Base-by-base conservation (phyloP, 768 basidiomycete genomes). In the Termitomyces sp. region DNA sequence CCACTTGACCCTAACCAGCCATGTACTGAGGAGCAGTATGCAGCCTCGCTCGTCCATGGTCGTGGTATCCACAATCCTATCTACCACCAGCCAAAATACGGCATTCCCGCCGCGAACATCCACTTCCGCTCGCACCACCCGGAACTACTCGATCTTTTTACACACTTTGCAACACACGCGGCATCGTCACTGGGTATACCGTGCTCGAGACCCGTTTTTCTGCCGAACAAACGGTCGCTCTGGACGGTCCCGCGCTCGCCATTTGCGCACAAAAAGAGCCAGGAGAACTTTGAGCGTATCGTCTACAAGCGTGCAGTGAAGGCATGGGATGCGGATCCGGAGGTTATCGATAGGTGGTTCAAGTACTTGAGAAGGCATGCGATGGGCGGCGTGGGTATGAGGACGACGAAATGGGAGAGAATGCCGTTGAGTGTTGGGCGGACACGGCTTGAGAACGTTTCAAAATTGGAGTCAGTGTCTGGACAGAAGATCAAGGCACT, bases 211-310 rank as follows among this genome's bases (percentile, higher is more conserved):
- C 78, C 86, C 12, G 79, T 80, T 14, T 72, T 74, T 4, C 82
- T 96, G 0, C 94, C 93, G 0, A 91, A 82, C 2, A 78, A 87
- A 62, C 88, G 91, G 45, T 78, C 81, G 5, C 75, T 97, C 10
- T 93, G 91, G 87, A 97, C 96, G 0, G 95, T 97, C 18, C 79
- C 82, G 9, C 83, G 88, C 36, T 82, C 85, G 4, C 95, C 96
- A 10, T 98, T 98, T 68, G 87, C 84, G 5, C 89, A 95, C 71
- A 98, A 98, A 69, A 97, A 96, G 73, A 77, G 82, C 18, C 95
- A 98, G 72, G 95, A 98, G 77, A 98, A 98, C 73, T 98, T 96
- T 70, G 89, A 94, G 70, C 78, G 92, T 27, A 82, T 78, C 65
- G 86, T 88, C 53, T 90, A 95, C 68, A 91, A 90, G 67, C 83